Evolutionary conservation across 2,329 filamentous ascomycete species (phyloP), one percentile per base, ranked within the genome.

Genomic region (Calycina herbarum): DNA sequence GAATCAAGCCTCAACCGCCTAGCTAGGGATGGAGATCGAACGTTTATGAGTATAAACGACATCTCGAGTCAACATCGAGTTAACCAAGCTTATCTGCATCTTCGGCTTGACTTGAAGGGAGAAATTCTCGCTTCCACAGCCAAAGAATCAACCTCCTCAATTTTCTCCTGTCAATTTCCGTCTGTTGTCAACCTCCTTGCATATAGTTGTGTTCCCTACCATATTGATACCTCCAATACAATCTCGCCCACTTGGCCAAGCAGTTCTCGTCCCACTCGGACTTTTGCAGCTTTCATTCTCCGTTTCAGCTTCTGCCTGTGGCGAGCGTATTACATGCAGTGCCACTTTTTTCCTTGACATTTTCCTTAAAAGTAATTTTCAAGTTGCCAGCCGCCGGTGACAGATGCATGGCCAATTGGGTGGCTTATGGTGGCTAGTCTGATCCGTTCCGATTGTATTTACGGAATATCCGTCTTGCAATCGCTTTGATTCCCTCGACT

Each of bases 191-290:
- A 60, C 17, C 64, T 42, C 38, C 45, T 57, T 63, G 56, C 59
- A 59, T 59, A 54, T 31, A 15, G 29, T 33, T 58, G 51, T 62
- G 38, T 48, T 29, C 54, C 63, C 58, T 40, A 45, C 40, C 29
- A 8, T 29, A 42, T 61, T 42, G 24, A 17, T 13, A 38, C 35
- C 20, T 13, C 38, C 20, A 29, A 54, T 64, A 59, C 64, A 64
- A 66, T 64, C 51, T 60, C 13, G 10, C 58, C 58, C 20, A 51
- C 45, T 57, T 51, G 13, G 31, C 13, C 31, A 10, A 51, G 29
- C 45, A 29, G 27, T 54, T 59, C 57, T 38, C 33, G 68, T 68
- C 58, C 20, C 45, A 68, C 64, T 57, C 68, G 68, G 67, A 40
- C 40, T 51, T 63, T 57, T 27, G 64, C 61, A 61, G 31, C 35